These are phyloP conservation scores for Alloteropsis semialata DNA, from an alignment of 176 grass and related monocot species.

Conservation along the genomic window DNA sequence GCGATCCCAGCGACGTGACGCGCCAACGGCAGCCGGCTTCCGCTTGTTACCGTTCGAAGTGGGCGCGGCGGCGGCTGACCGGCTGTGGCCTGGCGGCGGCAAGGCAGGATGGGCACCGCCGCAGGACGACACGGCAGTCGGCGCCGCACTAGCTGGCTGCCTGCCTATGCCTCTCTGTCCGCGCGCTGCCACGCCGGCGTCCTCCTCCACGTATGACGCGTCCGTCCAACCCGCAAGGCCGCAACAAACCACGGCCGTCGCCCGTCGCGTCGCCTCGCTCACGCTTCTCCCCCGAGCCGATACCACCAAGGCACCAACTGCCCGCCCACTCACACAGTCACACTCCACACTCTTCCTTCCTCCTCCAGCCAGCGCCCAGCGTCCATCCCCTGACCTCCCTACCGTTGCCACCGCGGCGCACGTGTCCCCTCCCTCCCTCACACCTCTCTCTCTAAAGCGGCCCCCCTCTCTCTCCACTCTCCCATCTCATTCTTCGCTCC, in stretches of 20 bases:
- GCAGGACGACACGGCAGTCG: not conserved
- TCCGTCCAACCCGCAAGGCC: not conserved
- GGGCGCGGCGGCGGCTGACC: not conserved
- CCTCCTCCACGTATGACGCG: not conserved
- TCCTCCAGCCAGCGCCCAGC: too few relatives aligned
- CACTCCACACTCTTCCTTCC: not conserved
- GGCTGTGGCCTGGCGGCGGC: not conserved
- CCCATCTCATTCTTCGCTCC: not conserved
- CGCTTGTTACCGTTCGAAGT: not conserved
- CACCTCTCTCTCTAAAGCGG: not conserved
- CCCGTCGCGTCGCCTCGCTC: not conserved
- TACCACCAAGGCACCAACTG: not conserved
- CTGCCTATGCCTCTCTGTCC: too few relatives aligned
- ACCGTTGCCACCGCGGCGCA: conserved; percentile 36
- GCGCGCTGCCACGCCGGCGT: not conserved
- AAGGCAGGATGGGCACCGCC: not conserved
- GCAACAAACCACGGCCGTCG: not conserved
- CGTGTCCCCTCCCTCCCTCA: not conserved
- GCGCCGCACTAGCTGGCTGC: conserved; percentile 1
- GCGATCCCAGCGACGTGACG: not conserved
- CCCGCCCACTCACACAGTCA: not conserved
- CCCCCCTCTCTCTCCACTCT: not conserved
- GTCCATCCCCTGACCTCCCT: not conserved
- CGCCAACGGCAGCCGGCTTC: not conserved
- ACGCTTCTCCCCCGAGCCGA: too few relatives aligned